Evolutionary conservation across 352 stramenopile species (phyloP), one percentile per base, ranked within the genome.

Genomic region (Globisporangium splendens): DNA sequence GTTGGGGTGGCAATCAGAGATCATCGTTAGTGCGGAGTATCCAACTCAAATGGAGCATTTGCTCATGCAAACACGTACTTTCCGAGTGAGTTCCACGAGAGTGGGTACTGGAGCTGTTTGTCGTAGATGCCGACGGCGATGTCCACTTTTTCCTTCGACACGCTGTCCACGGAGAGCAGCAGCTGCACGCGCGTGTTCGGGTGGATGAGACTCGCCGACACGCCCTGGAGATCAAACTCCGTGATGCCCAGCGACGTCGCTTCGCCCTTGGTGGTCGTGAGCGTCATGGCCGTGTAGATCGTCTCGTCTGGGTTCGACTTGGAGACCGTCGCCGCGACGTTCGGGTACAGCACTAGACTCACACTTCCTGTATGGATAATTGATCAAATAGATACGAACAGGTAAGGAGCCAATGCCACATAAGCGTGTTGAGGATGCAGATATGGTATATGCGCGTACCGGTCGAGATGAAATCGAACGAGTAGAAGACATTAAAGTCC

Each of bases 401-500:
- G 7, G 28, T 35, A 35, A 35, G 5, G 28, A 35, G 3, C 10
- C 28, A 8, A 35, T 8, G 7, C 28, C 28, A 35, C 28, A 35
- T 6, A 35, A 35, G 28, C 28, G 5, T 35, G 28, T 35, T 4
- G 0, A 35, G 28, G 28, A 35, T 35, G 28, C 28, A 35, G 1
- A 1, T 0, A 13, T n/a, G 15, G 12, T 0, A 31, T n/a, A 35
- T 8, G 13, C 35, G 42, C 48, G 18, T 17, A 58, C 61, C 82
- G 6, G 76, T 86, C 17, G 76, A 87, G 68, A 92, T 85, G 46
- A 92, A 88, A 67, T 92, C 83, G 53, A 92, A 92, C 33, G 79
- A 84, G 66, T 93, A 90, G 62, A 88, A 90, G 50, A 91, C 76
- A 15, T 61, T 73, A 51, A 91, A 59, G 5, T 67, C 74, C 46